Percentiles rank a stretch among this genome's conserved stretches.
Conservation (phyloP, 164 flowering plant genomes). For the Berberis vulgaris region DNA sequence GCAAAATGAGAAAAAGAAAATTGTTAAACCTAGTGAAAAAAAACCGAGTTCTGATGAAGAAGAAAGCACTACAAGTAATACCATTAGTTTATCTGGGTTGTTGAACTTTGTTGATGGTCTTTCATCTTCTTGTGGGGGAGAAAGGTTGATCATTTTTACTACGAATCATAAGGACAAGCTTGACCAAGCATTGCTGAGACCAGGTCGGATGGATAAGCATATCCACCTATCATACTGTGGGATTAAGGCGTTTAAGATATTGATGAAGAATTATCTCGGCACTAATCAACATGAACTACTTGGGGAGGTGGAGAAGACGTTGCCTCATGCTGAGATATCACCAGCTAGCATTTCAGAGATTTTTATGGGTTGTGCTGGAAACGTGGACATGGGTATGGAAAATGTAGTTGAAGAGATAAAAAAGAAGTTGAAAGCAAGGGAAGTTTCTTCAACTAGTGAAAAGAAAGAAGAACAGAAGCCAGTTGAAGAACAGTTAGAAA, state of each 20-base stretch:
- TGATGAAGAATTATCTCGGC: conserved; percentile 19
- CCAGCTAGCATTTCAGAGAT: conserved; percentile 26
- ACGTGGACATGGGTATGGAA: conserved; percentile 15
- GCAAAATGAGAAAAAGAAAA: not conserved
- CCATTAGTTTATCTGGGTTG: conserved; percentile 17
- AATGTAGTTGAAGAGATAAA: conserved; percentile 16
- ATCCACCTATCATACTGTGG: conserved; percentile 20
- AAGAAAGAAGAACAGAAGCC: not conserved
- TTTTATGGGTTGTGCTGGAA: conserved; percentile 27
- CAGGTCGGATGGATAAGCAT: conserved; percentile 30
- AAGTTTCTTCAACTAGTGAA: not conserved
- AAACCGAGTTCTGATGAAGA: not conserved
- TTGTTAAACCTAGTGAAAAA: not conserved
- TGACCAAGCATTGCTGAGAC: conserved; percentile 20
- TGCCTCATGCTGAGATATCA: conserved; percentile 15
- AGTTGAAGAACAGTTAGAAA: too few species aligned
- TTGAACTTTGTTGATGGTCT: conserved; percentile 28
- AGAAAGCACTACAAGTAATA: conserved; percentile 4
- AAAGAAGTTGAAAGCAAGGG: not conserved
- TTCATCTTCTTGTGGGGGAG: conserved; percentile 30
- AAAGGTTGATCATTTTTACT: conserved; percentile 26
- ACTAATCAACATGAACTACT: conserved; percentile 14
- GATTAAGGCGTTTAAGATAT: conserved; percentile 14
- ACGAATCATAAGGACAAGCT: conserved; percentile 28
- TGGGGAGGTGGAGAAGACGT: conserved; percentile 10